Evolutionary conservation across 352 stramenopile genomes (phyloP), one percentile per base, ranked within the genome.

Genomic region (Phytophthora aleatoria): DNA sequence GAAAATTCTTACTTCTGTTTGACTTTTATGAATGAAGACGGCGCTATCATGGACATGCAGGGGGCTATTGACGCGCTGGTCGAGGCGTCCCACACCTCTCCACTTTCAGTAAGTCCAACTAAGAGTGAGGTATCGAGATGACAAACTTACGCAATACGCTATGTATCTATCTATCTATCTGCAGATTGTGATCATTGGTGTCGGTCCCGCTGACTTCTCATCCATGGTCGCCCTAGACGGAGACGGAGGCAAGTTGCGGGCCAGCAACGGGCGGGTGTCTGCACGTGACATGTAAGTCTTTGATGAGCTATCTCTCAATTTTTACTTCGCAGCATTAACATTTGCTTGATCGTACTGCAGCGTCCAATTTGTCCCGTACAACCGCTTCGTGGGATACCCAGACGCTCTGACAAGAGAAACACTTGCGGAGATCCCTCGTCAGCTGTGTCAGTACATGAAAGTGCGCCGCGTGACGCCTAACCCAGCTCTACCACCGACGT

Each of bases 31-130:
- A 48, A 44, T 55, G 16, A 55, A 83, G 80, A 97, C 65, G 90
- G 89, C 35, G 85, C 76, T 24, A 96, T 96, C 47, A 94, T 95
- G 76, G 90, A 97, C 60, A 95, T 96, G 85, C 71, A 88, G 20
- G 59, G 55, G 13, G 90, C 81, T 10, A 79, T 87, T 54, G 73
- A 83, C 27, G 70, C 80, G 5, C 70, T 92, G 20, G 76, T 90
- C 20, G 73, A 81, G 11, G 84, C 81, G 3, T 87, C 79, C 1
- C 65, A 89, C 47, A 78, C 60, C 15, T 64, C 76, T 16, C 79
- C 77, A 16, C 62, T 91, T 35, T 85, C 76, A 43, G 77, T 85
- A 68, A 51, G 60, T 26, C 8, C 5, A 45, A 4, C 35, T 16
- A 43, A 50, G 16, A 50, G n/a, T 0, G 26, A 31, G 28, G 20